Base-by-base conservation (phyloP, 805 yeast species). In the Pichia phayaonensis region DNA sequence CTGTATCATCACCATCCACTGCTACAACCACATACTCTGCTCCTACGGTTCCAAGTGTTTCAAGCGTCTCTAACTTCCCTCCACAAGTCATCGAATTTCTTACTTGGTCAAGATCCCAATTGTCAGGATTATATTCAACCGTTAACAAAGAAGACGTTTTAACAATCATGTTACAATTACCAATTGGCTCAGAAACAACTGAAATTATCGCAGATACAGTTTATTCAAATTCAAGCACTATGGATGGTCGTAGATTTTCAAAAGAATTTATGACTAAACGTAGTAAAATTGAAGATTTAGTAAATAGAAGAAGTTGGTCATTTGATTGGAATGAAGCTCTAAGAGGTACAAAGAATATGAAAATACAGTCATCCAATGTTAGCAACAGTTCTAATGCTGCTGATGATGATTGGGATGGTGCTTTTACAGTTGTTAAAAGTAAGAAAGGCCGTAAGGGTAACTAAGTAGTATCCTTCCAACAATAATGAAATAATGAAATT, bases 171-270 rank as follows among this genome's bases (percentile, higher is more conserved):
- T 71, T 90, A 54, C 83, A 89, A 54, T 76, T 92, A 54, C 97
- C 97, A 36, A 68, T 77, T n/a, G 79, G 82, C 40, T 59, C 74
- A 8, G 96, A 89, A 58, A 80, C 95, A 0, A 73, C 76, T 45
- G 96, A 84, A 64, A 86, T 92, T 64, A 90, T 92, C 62, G 84
- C 96, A 2, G 99, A 92, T 62, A 88, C 97, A 13, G 81, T 92
- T 52, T 90, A 89, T 70, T 82, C 94, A 24, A 86, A 89, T 53
- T 85, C 95, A 40, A 78, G 90, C 3, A 84, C 90, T 1, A 83
- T 92, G 86, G 97, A 94, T 65, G 98, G 98, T 23, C 82, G 96
- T 63, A 76, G 96, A 57, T 92, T 90, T 72, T 96, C 99, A 0
- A 79, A 77, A 50, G 99, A 94, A 62, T 94, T 94, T 65, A 73